Conservation (phyloP, 106 monocot species). For the Dendrobium officinale region DNA sequence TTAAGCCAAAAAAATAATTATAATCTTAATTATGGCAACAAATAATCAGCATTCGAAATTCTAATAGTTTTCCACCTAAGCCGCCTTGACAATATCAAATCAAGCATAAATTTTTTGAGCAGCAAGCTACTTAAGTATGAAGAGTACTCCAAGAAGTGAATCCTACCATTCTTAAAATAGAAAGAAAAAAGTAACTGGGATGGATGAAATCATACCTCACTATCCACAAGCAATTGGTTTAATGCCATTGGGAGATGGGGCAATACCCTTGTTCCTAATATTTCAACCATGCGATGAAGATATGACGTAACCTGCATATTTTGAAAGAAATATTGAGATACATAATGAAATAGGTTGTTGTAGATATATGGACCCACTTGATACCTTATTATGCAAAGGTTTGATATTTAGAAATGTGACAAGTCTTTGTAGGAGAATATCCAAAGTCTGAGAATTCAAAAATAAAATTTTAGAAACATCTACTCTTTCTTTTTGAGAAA, state of each 20-base stretch:
- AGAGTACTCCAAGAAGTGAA: not conserved
- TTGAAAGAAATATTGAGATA: not conserved
- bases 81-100: too few species aligned
- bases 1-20: not conserved
- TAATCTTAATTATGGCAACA: not conserved
- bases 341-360: not conserved
- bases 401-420: slow-evolving; percentile 60
- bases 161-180: not conserved
- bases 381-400: slow-evolving; percentile 73
- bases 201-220: slow-evolving; percentile 48
- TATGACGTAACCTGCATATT: slow-evolving; percentile 65
- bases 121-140: not conserved
- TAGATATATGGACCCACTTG: not conserved
- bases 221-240: slow-evolving; percentile 74
- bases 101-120: not conserved
- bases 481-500: too few species aligned
- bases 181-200: not conserved
- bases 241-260: slow-evolving; percentile 73
- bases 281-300: slow-evolving; percentile 95
- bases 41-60: not conserved
- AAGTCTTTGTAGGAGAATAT: slow-evolving; percentile 67
- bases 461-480: too few species aligned
- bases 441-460: slow-evolving; percentile 50
- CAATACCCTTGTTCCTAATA: slow-evolving; percentile 66
- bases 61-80: not conserved